These are phyloP conservation scores for Rhodotorula mucilaginosa DNA, from an alignment of 1,284 basidiomycete species.

Conservation along the genomic window DNA sequence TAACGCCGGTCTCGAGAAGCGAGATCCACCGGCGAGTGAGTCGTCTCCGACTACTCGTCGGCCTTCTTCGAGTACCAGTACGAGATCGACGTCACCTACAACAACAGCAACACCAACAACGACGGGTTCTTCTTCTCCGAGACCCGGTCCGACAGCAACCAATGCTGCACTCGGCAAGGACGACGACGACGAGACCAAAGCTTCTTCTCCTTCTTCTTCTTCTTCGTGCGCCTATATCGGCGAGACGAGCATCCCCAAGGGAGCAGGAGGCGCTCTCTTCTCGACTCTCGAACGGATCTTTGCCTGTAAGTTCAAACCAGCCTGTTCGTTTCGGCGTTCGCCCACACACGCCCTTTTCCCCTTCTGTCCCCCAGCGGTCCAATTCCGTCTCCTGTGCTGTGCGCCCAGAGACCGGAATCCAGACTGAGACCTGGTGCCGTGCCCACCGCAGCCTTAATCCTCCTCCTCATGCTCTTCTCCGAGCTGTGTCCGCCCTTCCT, in stretches of 20 bases:
- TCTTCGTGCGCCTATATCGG: slow-evolving; percentile 23
- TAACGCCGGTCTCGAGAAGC: too few species aligned
- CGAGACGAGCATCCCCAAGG: slow-evolving; percentile 33
- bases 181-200: not conserved
- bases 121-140: not conserved
- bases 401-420: too few species aligned
- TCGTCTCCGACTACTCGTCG: not conserved
- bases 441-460: slow-evolving; percentile 18
- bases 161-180: not conserved
- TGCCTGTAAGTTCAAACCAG: slow-evolving; percentile 9
- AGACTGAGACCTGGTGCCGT: too few species aligned
- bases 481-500: slow-evolving; percentile 31
- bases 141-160: slow-evolving; percentile 6
- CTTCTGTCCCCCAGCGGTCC: not conserved
- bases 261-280: slow-evolving; percentile 39
- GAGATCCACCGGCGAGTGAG: too few species aligned
- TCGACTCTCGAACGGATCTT: slow-evolving; percentile 33
- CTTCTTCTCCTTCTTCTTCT: too few species aligned
- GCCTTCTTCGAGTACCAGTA: not conserved
- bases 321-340: not conserved
- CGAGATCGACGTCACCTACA: not conserved
- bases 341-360: not conserved
- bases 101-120: not conserved
- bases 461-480: slow-evolving; percentile 35
- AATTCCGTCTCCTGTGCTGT: too few species aligned